A percentile compares a stretch with the other conserved stretches of the same genome.
Conservation (phyloP, 371 early-diverging fungal genomes). For the Rhizopus delemar region DNA sequence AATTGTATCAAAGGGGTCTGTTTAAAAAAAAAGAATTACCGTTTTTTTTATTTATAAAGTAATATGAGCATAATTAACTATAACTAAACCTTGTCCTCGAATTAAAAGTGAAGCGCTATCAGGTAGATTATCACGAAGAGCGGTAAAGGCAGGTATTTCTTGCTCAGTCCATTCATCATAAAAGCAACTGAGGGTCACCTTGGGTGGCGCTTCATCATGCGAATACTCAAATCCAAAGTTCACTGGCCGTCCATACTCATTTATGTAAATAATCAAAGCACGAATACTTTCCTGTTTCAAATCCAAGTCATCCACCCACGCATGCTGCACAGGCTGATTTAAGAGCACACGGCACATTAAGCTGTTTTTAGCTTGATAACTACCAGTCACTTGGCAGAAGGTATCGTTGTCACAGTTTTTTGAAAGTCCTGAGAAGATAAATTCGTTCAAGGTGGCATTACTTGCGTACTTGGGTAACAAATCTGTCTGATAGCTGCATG, state of each 20-base stretch:
- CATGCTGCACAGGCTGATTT: slow-evolving; percentile 20
- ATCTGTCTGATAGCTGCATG: slow-evolving; percentile 35
- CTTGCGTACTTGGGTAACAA: slow-evolving; percentile 34
- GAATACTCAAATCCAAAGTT: slow-evolving; percentile 38
- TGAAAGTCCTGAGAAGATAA: slow-evolving; percentile 11
- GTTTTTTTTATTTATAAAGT: slow-evolving; percentile 9
- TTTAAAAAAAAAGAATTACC: no score
- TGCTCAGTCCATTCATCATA: slow-evolving; percentile 49
- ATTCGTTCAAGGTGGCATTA: slow-evolving; percentile 25
- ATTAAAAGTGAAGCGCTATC: slow-evolving; percentile 28
- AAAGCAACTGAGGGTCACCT: slow-evolving; percentile 38
- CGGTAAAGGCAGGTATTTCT: slow-evolving; percentile 41
- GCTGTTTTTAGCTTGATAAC: slow-evolving; percentile 38
- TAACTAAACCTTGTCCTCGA: slow-evolving; percentile 40
- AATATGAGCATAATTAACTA: slow-evolving; percentile 19
- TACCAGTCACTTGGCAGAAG: slow-evolving; percentile 21
- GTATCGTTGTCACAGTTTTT: slow-evolving; percentile 21
- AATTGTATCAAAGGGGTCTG: background rate
- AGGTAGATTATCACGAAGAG: slow-evolving; percentile 27
- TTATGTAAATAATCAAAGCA: slow-evolving; percentile 35
- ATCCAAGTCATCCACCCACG: slow-evolving; percentile 23
- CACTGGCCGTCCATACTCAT: slow-evolving; percentile 37
- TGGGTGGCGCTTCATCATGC: slow-evolving; percentile 4
- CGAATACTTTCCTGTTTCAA: slow-evolving; percentile 6
- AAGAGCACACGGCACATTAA: slow-evolving; percentile 38